Percentiles rank a stretch among this genome's conserved stretches.
phyloP scores from a whole-genome alignment of 768 basidiomycete genomes.

The Gymnopilus junonius region DNA sequence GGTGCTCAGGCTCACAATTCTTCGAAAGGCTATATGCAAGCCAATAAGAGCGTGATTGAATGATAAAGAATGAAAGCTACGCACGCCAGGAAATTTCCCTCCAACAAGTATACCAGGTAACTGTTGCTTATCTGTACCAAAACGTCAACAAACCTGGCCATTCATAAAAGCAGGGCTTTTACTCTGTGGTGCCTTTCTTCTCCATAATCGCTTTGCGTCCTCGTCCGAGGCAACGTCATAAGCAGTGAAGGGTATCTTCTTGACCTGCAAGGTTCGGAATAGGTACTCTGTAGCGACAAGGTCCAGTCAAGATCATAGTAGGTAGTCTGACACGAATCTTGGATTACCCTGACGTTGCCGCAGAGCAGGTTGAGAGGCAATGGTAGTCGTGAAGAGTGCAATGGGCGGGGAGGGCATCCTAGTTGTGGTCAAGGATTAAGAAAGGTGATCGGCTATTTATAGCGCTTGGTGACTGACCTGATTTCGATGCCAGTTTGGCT shows the following conservation, averaged over 20 bases:
- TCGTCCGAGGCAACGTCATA: conserved; percentile 89
- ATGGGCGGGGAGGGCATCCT: conserved; percentile 83
- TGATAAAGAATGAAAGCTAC: conserved; percentile 29
- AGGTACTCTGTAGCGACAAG: conserved; percentile 67
- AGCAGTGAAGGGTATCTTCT: conserved; percentile 81
- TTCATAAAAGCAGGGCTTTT: conserved; percentile 11
- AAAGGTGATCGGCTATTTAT: background rate
- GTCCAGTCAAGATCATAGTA: background rate
- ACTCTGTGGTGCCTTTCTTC: conserved; percentile 78
- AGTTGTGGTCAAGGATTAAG: background rate
- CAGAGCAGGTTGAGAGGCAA: conserved; percentile 78
- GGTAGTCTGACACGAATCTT: background rate
- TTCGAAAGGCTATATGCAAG: conserved; percentile 56
- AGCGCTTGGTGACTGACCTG: background rate
- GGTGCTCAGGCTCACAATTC: conserved; percentile 61
- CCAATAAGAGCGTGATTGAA: conserved; percentile 10
- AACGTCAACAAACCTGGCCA: background rate
- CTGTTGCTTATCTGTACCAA: conserved; percentile 72
- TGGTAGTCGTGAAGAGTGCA: conserved; percentile 85
- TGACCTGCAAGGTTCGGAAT: conserved; percentile 80
- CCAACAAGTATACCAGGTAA: conserved; percentile 86
- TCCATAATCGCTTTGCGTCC: conserved; percentile 80
- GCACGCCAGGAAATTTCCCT: conserved; percentile 74
- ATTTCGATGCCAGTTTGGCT: background rate
- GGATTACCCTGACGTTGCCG: conserved; percentile 75